Conservation (phyloP, 345 rosid species). For the Dipteronia dyeriana region DNA sequence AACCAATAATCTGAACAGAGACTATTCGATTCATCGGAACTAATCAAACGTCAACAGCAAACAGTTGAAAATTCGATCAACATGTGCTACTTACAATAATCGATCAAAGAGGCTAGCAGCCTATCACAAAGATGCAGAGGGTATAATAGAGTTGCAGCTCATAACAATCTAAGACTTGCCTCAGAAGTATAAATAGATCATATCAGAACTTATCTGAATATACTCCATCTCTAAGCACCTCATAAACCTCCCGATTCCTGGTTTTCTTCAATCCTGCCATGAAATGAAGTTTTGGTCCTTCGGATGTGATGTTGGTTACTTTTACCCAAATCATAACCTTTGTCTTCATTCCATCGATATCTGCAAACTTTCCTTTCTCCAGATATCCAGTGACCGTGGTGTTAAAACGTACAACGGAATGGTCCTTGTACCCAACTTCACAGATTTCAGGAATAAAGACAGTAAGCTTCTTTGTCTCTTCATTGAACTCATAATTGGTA, state of each 20-base stretch:
- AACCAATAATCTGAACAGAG: background rate
- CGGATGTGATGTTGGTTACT: slow-evolving; percentile 68
- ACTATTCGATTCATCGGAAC: background rate
- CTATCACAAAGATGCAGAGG: background rate
- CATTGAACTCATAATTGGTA: slow-evolving; percentile 91
- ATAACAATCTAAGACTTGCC: background rate
- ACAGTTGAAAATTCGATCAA: background rate
- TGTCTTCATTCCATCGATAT: slow-evolving; percentile 89
- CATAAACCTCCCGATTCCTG: slow-evolving; percentile 75
- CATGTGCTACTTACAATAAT: slow-evolving; percentile 15
- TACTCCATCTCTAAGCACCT: slow-evolving; percentile 76
- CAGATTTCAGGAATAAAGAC: slow-evolving; percentile 77
- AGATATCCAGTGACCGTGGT: slow-evolving; percentile 68
- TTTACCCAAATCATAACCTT: slow-evolving; percentile 90
- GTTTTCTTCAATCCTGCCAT: slow-evolving; percentile 77
- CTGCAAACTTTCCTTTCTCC: slow-evolving; percentile 82
- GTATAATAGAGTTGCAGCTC: slow-evolving; percentile 9
- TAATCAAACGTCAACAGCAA: background rate
- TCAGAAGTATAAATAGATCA: slow-evolving; percentile 1
- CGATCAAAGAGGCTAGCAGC: background rate
- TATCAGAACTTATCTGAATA: slow-evolving; percentile 71
- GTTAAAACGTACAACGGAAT: slow-evolving; percentile 74
- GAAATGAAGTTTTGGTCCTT: slow-evolving; percentile 74
- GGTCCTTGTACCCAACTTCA: slow-evolving; percentile 91
- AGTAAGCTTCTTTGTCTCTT: slow-evolving; percentile 69